Percentiles rank a stretch among this genome's conserved stretches.
Evolutionary conservation across 83 land plant species (phyloP).

Genomic region (Diphasiastrum complanatum): DNA sequence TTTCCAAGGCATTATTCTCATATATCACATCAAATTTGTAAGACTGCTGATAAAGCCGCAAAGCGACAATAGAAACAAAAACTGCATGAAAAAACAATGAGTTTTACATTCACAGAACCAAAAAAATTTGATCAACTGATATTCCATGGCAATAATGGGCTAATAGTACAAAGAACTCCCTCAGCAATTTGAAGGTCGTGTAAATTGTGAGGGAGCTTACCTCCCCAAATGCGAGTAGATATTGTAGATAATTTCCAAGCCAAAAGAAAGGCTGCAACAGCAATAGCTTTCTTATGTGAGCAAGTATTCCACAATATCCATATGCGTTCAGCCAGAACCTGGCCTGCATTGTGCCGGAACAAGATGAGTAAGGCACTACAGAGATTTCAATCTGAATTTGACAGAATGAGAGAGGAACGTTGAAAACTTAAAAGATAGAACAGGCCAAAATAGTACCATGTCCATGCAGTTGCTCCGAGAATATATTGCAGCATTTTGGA

Average conservation of each 20-base stretch:
- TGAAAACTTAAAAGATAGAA: not conserved
- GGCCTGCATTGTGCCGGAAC: conserved; percentile 21
- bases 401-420: not conserved
- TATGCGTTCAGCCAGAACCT: conserved; percentile 47
- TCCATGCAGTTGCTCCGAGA: conserved; percentile 42
- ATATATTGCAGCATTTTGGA: conserved; percentile 48
- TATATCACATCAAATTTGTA: not conserved
- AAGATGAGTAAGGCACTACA: not conserved
- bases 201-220: conserved; percentile 21
- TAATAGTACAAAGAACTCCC: too few relatives aligned
- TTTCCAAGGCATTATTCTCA: too few relatives aligned
- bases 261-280: conserved; percentile 34
- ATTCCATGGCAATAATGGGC: too few relatives aligned
- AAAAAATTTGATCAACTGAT: too few relatives aligned
- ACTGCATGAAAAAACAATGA: conserved; percentile 17
- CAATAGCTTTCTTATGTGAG: conserved; percentile 55
- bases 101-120: not conserved
- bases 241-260: conserved; percentile 51
- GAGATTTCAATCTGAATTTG: too few relatives aligned
- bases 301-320: conserved; percentile 61
- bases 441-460: conserved; percentile 45
- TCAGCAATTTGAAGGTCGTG: not conserved
- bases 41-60: conserved; percentile 28
- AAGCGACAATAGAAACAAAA: conserved; percentile 32
- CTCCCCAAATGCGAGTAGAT: conserved; percentile 59